phyloP scores from a whole-genome alignment of 2,329 filamentous ascomycete species.

The Venturia carpophila region DNA sequence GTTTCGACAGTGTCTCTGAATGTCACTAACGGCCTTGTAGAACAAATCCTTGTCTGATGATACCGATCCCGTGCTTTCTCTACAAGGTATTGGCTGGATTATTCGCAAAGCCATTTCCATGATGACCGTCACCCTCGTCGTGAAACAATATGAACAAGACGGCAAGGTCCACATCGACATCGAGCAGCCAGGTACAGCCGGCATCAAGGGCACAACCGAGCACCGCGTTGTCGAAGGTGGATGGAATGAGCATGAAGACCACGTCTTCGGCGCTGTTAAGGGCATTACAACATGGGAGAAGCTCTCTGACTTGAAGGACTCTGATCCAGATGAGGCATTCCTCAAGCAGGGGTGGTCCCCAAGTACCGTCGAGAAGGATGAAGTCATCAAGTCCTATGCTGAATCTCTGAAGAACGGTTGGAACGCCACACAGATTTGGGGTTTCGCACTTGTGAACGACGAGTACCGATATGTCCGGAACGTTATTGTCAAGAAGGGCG shows the following conservation, averaged over 20 bases:
- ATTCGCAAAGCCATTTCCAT: conserved; percentile 62
- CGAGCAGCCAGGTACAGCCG: conserved; percentile 62
- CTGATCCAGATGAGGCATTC: conserved; percentile 19
- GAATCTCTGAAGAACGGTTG: conserved; percentile 31
- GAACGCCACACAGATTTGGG: conserved; percentile 30
- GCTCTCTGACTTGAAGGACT: conserved; percentile 22
- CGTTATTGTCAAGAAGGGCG: conserved; percentile 29
- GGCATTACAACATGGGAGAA: conserved; percentile 50
- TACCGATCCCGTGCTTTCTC: conserved; percentile 55
- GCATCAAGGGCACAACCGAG: conserved; percentile 59
- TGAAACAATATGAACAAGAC: conserved; percentile 45
- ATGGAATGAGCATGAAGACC: conserved; percentile 62
- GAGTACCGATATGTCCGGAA: conserved; percentile 29
- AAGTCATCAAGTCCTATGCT: conserved; percentile 27
- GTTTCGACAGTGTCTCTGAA: not conserved
- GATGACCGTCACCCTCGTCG: conserved; percentile 59
- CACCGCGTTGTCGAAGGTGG: conserved; percentile 49
- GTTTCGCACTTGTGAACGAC: conserved; percentile 27
- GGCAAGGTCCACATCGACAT: conserved; percentile 58
- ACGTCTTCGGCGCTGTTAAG: conserved; percentile 66
- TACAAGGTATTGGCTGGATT: conserved; percentile 49
- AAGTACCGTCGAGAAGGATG: conserved; percentile 25
- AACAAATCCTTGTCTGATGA: conserved; percentile 67
- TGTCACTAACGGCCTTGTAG: conserved; percentile 37
- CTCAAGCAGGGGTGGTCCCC: conserved; percentile 19